These are phyloP conservation scores for Phaeodactylum tricornutum DNA, from an alignment of 108 stramenopile species.

Conservation along the genomic window DNA sequence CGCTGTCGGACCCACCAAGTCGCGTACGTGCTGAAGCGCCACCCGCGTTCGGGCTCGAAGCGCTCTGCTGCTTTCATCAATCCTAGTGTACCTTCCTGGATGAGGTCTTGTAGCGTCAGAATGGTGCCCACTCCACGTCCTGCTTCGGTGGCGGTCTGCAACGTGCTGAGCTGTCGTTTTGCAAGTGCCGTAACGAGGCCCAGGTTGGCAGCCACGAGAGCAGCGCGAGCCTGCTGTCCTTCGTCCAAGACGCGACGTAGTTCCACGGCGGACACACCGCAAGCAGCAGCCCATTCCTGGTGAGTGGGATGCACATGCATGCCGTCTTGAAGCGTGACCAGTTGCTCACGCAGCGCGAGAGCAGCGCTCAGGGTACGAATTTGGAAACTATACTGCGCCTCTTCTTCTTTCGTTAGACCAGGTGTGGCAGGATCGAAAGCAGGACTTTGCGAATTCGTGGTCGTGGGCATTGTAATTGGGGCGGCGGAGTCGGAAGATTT, in stretches of 20 bases:
- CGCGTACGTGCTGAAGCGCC: conserved; percentile 87
- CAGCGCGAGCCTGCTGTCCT: conserved; percentile 51
- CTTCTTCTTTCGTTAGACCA: neutral
- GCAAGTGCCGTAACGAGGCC: conserved; percentile 78
- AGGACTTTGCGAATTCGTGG: too few relatives aligned
- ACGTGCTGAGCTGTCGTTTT: conserved; percentile 29
- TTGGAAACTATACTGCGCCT: neutral
- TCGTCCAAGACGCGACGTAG: conserved; percentile 35
- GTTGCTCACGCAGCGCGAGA: neutral
- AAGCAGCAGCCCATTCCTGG: neutral
- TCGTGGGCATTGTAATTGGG: too few relatives aligned
- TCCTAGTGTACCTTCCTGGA: conserved; percentile 90
- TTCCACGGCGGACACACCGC: too few relatives aligned
- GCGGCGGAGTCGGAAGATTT: too few relatives aligned
- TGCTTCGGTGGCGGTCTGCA: conserved; percentile 30
- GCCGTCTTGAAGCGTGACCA: neutral
- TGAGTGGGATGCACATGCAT: too few relatives aligned
- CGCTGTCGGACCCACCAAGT: conserved; percentile 90
- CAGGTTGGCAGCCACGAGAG: conserved; percentile 57
- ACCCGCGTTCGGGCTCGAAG: conserved; percentile 78
- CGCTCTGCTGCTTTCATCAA: conserved; percentile 90
- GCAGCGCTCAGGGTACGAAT: neutral
- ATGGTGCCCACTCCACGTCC: conserved; percentile 53
- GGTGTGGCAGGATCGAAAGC: too few relatives aligned
- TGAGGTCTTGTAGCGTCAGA: conserved; percentile 70